Conservation (phyloP, 352 stramenopile species). For the Blastocystis sp. region DNA sequence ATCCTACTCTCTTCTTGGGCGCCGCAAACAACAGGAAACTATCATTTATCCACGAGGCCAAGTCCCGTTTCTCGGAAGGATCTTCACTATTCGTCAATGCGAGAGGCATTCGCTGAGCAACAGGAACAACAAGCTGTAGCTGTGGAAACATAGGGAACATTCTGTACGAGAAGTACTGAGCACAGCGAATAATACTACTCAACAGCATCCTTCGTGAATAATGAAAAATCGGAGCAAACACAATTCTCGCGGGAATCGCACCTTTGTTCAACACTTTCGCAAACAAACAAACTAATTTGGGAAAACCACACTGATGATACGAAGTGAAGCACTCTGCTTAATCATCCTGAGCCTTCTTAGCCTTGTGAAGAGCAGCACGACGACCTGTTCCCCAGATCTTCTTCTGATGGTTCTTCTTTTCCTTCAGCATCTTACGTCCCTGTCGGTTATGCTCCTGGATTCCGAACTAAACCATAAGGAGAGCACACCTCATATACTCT, state of each 20-base stretch:
- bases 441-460: constrained; percentile 49
- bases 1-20: constrained; percentile 51
- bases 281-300: not conserved
- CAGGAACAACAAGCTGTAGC: constrained; percentile 13
- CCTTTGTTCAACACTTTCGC: not conserved
- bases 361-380: constrained; percentile 62
- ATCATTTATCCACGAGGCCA: constrained; percentile 11
- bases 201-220: not conserved
- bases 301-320: constrained; percentile 33
- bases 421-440: constrained; percentile 60
- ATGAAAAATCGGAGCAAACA: not conserved
- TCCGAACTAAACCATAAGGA: constrained; percentile 3
- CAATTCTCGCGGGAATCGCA: not conserved
- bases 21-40: constrained; percentile 27
- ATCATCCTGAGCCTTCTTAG: constrained; percentile 61
- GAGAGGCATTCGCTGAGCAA: not conserved
- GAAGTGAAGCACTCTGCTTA: constrained; percentile 14
- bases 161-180: not conserved
- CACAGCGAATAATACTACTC: not conserved
- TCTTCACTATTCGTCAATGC: not conserved
- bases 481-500: not conserved
- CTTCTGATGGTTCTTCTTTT: constrained; percentile 61
- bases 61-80: not conserved
- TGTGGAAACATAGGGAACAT: constrained; percentile 48
- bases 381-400: constrained; percentile 60